Evolutionary conservation across 176 grass and related monocot species (phyloP).

Genomic region (Aegilops umbellulata): DNA sequence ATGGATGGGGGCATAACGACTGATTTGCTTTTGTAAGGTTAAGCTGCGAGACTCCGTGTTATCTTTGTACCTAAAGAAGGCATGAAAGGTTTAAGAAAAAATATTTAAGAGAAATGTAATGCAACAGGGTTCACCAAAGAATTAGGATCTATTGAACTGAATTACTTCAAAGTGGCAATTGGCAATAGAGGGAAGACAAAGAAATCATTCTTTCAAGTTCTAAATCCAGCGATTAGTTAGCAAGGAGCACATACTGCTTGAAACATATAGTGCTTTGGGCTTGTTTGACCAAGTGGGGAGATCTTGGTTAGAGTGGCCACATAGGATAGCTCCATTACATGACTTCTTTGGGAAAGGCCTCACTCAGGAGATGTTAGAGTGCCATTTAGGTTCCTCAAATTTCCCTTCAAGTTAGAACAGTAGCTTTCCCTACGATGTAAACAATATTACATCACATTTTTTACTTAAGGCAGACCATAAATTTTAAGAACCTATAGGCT

Average conservation of each 20-base stretch:
- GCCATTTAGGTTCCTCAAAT: neutral
- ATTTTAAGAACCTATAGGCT: slow-evolving; percentile 3
- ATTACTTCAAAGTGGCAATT: slow-evolving; percentile 11
- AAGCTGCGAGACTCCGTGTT: slow-evolving; percentile 60
- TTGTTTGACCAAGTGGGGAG: neutral
- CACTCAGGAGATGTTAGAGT: neutral
- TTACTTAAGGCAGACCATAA: neutral
- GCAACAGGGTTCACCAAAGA: neutral
- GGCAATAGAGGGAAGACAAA: neutral
- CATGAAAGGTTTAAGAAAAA: slow-evolving; percentile 31
- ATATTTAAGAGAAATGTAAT: neutral
- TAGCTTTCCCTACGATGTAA: neutral
- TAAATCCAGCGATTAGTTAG: slow-evolving; percentile 4
- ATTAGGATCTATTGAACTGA: slow-evolving; percentile 20
- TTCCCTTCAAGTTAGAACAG: neutral
- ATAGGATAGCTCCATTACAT: neutral
- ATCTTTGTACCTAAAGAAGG: slow-evolving; percentile 68
- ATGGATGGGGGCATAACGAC: slow-evolving; percentile 69
- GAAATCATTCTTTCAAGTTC: neutral
- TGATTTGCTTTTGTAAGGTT: slow-evolving; percentile 82
- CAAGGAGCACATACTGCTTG: neutral
- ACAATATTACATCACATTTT: neutral
- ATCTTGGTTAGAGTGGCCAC: neutral
- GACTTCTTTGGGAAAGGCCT: neutral
- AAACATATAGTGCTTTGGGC: slow-evolving; percentile 1